Conservation (phyloP, 257 asterid species). For the Nicotiana undulata region DNA sequence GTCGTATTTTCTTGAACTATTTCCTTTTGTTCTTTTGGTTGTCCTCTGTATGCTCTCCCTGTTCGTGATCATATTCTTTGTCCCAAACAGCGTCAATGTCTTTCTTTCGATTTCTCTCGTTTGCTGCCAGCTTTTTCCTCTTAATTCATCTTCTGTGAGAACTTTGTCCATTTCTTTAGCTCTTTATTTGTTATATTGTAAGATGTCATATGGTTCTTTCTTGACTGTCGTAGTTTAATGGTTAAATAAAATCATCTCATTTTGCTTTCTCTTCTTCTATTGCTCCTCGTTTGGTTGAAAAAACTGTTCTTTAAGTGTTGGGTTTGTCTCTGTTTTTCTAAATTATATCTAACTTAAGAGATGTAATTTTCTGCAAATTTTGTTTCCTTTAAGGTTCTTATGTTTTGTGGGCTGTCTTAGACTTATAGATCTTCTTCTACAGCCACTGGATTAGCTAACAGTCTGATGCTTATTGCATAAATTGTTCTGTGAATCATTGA, state of each 20-base stretch:
- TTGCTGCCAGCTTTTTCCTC: neutral
- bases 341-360: neutral
- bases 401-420: neutral
- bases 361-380: neutral
- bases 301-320: neutral
- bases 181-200: neutral
- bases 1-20: neutral
- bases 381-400: neutral
- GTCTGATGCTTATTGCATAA: conserved; percentile 11
- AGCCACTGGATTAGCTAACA: neutral
- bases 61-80: neutral
- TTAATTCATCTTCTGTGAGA: neutral
- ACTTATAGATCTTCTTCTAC: neutral
- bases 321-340: neutral
- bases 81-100: neutral
- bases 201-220: neutral
- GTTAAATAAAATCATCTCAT: neutral
- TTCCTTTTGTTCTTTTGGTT: neutral
- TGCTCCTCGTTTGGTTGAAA: neutral
- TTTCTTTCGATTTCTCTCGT: neutral
- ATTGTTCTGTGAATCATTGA: conserved; percentile 11
- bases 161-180: neutral
- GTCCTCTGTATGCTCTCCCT: neutral
- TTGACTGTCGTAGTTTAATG: neutral
- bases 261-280: neutral